Conservation (phyloP, 2,329 filamentous ascomycete species). For the Allantophomopsis lycopodina region DNA sequence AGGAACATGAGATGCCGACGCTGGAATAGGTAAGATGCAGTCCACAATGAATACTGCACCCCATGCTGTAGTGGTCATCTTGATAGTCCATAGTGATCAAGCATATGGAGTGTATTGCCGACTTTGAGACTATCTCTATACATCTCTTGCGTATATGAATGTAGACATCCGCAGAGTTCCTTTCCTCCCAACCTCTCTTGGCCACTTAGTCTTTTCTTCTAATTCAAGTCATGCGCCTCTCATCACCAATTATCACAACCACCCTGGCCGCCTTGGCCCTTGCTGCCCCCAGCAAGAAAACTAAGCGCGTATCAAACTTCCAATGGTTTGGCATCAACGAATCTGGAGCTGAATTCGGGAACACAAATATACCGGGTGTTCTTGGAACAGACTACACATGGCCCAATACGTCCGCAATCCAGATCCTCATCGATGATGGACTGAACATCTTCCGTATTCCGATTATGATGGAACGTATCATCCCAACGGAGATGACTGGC, state of each 20-base stretch:
- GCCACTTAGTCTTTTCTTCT: not conserved
- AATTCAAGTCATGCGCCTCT: constrained; percentile 3
- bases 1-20: no score
- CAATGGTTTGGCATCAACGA: constrained; percentile 20
- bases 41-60: no score
- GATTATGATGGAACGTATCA: constrained; percentile 41
- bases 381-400: constrained; percentile 43
- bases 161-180: no score
- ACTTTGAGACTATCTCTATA: no score
- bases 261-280: constrained; percentile 3
- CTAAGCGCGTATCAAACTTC: constrained; percentile 21
- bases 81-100: no score
- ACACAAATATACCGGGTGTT: constrained; percentile 35
- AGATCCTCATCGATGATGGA: constrained; percentile 28
- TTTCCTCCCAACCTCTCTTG: not conserved
- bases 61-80: no score
- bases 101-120: no score
- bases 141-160: no score
- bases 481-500: constrained; percentile 30
- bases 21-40: no score
- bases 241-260: not conserved
- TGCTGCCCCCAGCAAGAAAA: constrained; percentile 11
- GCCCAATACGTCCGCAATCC: constrained; percentile 22
- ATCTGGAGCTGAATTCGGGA: constrained; percentile 46
- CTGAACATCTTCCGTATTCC: constrained; percentile 44